These are phyloP conservation scores for Tuber umbilicatum DNA, from an alignment of 495 filamentous ascomycete genomes.

Conservation along the genomic window DNA sequence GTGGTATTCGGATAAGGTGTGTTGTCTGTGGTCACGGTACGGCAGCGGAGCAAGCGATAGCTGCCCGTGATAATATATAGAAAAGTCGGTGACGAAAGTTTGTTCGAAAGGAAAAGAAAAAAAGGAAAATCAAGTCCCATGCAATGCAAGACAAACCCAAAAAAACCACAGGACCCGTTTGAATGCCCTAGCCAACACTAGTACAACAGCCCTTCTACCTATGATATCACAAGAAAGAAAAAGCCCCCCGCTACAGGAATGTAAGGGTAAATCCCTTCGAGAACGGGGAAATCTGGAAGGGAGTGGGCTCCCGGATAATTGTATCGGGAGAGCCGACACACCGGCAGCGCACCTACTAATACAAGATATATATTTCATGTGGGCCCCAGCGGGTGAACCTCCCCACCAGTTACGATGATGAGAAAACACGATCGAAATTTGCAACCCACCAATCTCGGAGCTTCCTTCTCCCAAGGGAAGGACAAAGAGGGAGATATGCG, in stretches of 20 bases:
- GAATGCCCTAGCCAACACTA: neutral
- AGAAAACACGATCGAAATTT: neutral
- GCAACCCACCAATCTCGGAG: neutral
- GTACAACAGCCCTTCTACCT: neutral
- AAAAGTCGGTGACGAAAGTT: neutral
- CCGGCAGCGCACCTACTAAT: neutral
- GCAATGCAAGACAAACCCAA: neutral
- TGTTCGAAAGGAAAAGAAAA: neutral
- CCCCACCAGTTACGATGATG: neutral
- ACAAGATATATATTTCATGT: neutral
- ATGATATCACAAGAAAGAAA: neutral
- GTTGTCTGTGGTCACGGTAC: neutral
- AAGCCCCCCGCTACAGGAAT: neutral
- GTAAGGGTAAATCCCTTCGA: neutral
- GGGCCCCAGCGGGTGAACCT: neutral
- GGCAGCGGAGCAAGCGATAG: neutral
- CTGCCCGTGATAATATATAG: neutral
- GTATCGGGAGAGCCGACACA: neutral
- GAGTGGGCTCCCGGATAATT: neutral
- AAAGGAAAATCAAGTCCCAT: neutral
- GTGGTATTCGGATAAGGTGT: neutral
- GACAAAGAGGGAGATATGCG: neutral
- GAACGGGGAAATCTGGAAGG: neutral
- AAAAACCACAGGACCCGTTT: neutral
- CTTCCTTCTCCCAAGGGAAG: neutral